A percentile compares a stretch with the other conserved stretches of the same genome.
Evolutionary conservation across 2,329 filamentous ascomycete species (phyloP).

Genomic region (Rhynchosporium graminicola): DNA sequence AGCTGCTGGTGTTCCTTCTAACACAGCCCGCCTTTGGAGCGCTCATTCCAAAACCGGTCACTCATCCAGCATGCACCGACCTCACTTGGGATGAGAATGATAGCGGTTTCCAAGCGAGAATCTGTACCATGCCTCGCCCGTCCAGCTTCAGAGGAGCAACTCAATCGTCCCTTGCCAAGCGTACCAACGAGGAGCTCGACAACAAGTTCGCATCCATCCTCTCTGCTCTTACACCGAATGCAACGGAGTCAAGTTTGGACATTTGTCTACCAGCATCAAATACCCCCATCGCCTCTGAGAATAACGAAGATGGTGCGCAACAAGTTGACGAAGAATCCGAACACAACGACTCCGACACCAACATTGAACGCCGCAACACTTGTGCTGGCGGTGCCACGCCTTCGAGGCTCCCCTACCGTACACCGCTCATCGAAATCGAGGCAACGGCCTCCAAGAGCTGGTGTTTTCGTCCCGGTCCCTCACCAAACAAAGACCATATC

Average conservation of each 20-base stretch:
- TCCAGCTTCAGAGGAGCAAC: not conserved
- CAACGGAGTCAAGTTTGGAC: not conserved
- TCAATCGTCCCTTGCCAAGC: not conserved
- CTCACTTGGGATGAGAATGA: not conserved
- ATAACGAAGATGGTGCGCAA: not conserved
- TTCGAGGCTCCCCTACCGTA: not conserved
- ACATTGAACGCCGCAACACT: not conserved
- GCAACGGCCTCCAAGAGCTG: not conserved
- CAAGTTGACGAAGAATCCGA: not conserved
- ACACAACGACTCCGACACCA: not conserved
- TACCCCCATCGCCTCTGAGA: not conserved
- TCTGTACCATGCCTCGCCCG: not conserved
- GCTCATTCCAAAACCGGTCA: not conserved
- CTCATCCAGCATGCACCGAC: not conserved
- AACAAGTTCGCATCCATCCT: not conserved
- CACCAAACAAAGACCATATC: conserved; percentile 1
- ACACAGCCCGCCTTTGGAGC: not conserved
- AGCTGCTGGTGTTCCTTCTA: not conserved
- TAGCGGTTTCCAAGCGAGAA: not conserved
- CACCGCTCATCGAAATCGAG: not conserved
- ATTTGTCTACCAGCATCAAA: not conserved
- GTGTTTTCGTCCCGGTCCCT: conserved; percentile 3
- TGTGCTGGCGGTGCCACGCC: not conserved
- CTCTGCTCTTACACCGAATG: not conserved
- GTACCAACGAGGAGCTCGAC: not conserved